These are phyloP conservation scores for Penstemon eatonii DNA, from an alignment of 257 asterid species.

Conservation along the genomic window DNA sequence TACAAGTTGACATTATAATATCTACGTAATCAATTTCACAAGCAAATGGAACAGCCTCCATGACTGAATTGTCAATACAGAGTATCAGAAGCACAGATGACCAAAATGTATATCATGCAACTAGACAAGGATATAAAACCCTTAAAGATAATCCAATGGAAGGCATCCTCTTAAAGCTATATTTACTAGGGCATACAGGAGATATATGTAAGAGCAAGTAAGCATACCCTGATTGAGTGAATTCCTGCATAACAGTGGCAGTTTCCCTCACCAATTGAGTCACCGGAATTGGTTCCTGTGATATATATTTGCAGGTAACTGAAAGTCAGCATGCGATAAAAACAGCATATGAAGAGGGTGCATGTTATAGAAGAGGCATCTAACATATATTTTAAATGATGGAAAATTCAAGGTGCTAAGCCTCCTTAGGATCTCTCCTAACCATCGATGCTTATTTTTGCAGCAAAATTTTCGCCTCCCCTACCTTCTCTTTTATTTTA, in stretches of 20 bases:
- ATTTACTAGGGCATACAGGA: not conserved
- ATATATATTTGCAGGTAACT: conserved; percentile 15
- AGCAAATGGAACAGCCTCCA: not conserved
- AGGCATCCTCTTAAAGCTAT: too few relatives aligned
- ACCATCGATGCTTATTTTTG: not conserved
- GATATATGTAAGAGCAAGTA: not conserved
- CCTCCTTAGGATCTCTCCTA: not conserved
- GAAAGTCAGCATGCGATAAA: conserved; percentile 19
- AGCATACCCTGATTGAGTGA: conserved; percentile 96
- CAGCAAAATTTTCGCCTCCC: not conserved
- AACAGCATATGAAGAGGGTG: not conserved
- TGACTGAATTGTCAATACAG: not conserved
- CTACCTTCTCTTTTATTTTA: not conserved
- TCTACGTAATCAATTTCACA: not conserved
- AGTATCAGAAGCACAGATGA: not conserved
- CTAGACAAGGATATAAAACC: not conserved
- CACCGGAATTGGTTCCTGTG: conserved; percentile 90
- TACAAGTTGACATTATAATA: not conserved
- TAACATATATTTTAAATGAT: conserved; percentile 2
- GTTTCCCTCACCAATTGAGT: conserved; percentile 99
- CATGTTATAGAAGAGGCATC: not conserved
- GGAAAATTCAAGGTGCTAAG: not conserved
- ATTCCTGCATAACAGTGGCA: conserved; percentile 99
- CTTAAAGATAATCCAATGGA: not conserved
- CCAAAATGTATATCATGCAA: not conserved